phyloP scores from a whole-genome alignment of 176 grass and related monocot genomes.

The Hsuehochloa calcarea region DNA sequence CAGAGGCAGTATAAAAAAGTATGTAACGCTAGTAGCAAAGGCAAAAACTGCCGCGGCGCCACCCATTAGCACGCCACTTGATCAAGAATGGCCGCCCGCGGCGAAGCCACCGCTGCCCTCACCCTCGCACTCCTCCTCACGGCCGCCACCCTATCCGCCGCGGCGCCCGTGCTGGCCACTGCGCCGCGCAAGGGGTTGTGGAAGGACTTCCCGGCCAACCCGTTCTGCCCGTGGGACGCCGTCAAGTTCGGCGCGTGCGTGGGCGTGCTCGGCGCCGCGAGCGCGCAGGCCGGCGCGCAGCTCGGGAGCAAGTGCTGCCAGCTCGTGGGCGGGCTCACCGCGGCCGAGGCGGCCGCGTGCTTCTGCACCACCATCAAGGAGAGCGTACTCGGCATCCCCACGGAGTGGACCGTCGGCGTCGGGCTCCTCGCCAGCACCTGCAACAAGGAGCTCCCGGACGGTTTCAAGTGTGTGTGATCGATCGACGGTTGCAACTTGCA shows the following conservation, averaged over 20 bases:
- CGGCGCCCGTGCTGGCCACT: not conserved
- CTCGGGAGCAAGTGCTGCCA: slow-evolving; percentile 60
- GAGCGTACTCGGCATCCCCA: slow-evolving; percentile 55
- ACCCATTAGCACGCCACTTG: not conserved
- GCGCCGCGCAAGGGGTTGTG: slow-evolving; percentile 36
- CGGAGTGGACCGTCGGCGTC: slow-evolving; percentile 68
- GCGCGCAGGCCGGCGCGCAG: slow-evolving; percentile 13
- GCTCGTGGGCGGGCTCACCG: slow-evolving; percentile 39
- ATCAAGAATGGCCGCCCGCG: not conserved
- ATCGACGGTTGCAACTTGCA: not conserved
- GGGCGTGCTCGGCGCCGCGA: slow-evolving; percentile 44
- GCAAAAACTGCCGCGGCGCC: not conserved
- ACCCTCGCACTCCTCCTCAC: slow-evolving; percentile 28
- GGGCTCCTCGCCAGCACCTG: slow-evolving; percentile 70
- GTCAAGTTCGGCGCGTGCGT: slow-evolving; percentile 65
- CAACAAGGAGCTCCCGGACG: slow-evolving; percentile 62
- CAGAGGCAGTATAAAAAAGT: slow-evolving; percentile 22
- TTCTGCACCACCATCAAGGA: slow-evolving; percentile 83
- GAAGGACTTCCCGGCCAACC: slow-evolving; percentile 29
- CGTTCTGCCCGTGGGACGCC: slow-evolving; percentile 73
- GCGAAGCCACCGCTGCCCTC: not conserved
- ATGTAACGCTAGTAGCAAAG: not conserved
- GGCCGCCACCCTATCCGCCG: not conserved
- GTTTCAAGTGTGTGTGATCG: slow-evolving; percentile 69
- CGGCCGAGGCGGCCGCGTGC: slow-evolving; percentile 67